Conservation (phyloP, 2,329 filamentous ascomycete species). For the Hymenoscyphus infarciens region DNA sequence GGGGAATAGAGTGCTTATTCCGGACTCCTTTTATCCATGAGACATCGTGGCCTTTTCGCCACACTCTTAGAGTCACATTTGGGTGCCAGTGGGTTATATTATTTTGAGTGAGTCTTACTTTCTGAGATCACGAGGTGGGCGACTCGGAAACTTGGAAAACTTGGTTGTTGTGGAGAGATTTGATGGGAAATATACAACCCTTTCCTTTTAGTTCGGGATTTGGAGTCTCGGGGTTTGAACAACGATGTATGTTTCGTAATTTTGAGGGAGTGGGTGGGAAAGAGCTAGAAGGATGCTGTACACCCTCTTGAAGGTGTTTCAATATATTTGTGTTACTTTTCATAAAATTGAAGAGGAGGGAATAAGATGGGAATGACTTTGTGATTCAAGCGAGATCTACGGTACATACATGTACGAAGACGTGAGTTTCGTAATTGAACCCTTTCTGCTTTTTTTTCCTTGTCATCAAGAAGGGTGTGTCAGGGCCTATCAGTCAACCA, state of each 20-base stretch:
- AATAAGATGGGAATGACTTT: neutral
- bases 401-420: neutral
- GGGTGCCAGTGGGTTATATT: neutral
- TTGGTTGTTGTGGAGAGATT: neutral
- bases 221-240: neutral
- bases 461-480: too few relatives aligned
- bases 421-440: neutral
- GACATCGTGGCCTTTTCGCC: neutral
- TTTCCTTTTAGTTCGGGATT: neutral
- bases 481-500: neutral
- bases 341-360: too few relatives aligned
- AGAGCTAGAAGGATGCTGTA: too few relatives aligned
- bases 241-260: too few relatives aligned
- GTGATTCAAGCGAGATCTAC: neutral
- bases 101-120: neutral
- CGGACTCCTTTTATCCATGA: constrained; percentile 4
- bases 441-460: neutral
- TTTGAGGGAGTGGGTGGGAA: too few relatives aligned
- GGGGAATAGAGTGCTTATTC: neutral
- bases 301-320: too few relatives aligned
- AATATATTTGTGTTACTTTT: too few relatives aligned
- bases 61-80: neutral
- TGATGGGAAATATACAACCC: too few relatives aligned
- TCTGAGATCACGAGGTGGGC: neutral
- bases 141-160: neutral